These are phyloP conservation scores for Phytopythium boreale DNA, from an alignment of 352 stramenopile species.

Conservation along the genomic window DNA sequence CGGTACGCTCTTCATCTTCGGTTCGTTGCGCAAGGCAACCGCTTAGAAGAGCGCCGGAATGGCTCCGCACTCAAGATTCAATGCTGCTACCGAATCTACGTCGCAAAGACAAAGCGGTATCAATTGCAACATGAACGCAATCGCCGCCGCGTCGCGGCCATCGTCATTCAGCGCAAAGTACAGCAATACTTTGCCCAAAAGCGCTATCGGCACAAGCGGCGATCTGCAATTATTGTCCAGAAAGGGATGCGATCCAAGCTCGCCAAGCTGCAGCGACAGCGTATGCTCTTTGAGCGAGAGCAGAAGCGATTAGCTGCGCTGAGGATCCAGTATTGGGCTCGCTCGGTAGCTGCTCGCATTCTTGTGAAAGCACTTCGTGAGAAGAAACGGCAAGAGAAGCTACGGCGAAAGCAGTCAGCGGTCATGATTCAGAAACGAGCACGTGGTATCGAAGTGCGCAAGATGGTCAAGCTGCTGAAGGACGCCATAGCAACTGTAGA, in stretches of 20 bases:
- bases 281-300: conserved; percentile 6
- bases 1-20: conserved; percentile 45
- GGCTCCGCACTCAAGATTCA: conserved; percentile 36
- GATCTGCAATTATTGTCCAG: conserved; percentile 42
- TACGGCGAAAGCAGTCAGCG: conserved; percentile 32
- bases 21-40: conserved; percentile 41
- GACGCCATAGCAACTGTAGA: conserved; percentile 40
- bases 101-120: conserved; percentile 11
- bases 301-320: conserved; percentile 10
- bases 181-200: conserved; percentile 20
- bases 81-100: conserved; percentile 27
- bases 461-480: conserved; percentile 29
- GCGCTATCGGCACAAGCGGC: conserved; percentile 12
- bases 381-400: conserved; percentile 19
- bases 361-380: conserved; percentile 21
- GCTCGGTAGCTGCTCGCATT: conserved; percentile 20
- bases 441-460: conserved; percentile 41
- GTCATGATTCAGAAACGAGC: conserved; percentile 58
- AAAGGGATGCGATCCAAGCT: conserved; percentile 33
- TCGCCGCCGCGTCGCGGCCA: conserved; percentile 19
- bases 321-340: conserved; percentile 37
- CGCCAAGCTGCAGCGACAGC: conserved; percentile 23
- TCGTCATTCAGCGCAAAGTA: conserved; percentile 36
- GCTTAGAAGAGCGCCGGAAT: conserved; percentile 23
- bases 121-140: conserved; percentile 16